Evolutionary conservation across 805 yeast genomes (phyloP), one percentile per base, ranked within the genome.

Genomic region (Candida railenensis): DNA sequence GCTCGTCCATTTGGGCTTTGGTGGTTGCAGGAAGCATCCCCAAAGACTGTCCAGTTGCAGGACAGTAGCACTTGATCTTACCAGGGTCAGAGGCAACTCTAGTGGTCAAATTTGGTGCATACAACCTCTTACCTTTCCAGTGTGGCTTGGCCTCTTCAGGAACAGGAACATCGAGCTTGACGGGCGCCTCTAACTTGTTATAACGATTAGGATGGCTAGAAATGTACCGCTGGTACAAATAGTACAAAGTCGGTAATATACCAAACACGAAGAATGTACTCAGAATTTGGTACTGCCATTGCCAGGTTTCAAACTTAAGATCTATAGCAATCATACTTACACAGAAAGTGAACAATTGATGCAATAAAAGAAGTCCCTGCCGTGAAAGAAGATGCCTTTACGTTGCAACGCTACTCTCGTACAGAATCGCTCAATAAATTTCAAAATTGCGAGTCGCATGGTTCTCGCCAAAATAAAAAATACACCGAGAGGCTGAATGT

Each of bases 1-100:
- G 76, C 4, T 57, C 54, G 61, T 92, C 92, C 63, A 94, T 87
- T 40, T 89, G 94, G 3, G 75, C 77, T 40, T 71, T 73, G n/a
- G 85, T 67, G 47, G 82, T 79, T 1, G 89, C 82, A 42, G 75
- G 69, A 55, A 83, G 84, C 19, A 82, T 74, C 1, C 96, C 98
- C 53, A 92, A 71, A 51, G 71, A 83, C 66, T 89, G 97, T 30
- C 97, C 95, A 0, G 98, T 94, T 0, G 98, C 97, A 3, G 99
- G 99, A 67, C 99, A 92, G 63, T 88, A 86, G 50, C 91, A 81
- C 59, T 89, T 91, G 50, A 92, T 87, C 52, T 66, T 73, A 18
- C 70, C 74, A 2, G 92, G 87, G 45, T 86, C 90, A 20, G 77
- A 78, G 2, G 77, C 76, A 47, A 80, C 79, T 40, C 70, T 69